Evolutionary conservation across 2,329 filamentous ascomycete genomes (phyloP).

Genomic region (Stagonosporopsis rhizophila): DNA sequence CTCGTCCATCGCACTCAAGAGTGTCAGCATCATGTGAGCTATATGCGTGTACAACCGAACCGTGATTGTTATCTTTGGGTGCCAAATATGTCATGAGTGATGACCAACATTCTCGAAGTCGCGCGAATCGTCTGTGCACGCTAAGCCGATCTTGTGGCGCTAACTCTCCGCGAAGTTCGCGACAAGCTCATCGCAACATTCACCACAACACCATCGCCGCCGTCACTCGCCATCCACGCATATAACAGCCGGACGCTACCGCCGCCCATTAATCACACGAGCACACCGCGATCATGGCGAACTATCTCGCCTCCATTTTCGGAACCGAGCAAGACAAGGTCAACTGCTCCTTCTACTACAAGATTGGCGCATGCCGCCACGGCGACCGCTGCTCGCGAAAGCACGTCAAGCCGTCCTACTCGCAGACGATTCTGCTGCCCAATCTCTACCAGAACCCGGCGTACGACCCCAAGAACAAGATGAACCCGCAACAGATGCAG

Average conservation of each 20-base stretch:
- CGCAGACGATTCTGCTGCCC: conserved; percentile 95
- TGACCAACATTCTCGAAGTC: conserved; percentile 11
- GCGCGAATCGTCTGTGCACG: conserved; percentile 17
- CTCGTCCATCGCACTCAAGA: not conserved
- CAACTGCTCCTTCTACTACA: conserved; percentile 99
- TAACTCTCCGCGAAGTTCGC: conserved; percentile 23
- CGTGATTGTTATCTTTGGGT: not conserved
- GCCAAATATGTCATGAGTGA: not conserved
- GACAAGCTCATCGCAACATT: conserved; percentile 27
- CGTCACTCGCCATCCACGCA: not conserved
- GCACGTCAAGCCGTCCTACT: conserved; percentile 98
- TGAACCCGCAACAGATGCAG: conserved; percentile 94
- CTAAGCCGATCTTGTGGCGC: conserved; percentile 15
- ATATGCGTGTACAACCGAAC: not conserved
- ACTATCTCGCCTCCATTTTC: conserved; percentile 99
- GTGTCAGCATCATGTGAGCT: not conserved
- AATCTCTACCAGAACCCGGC: conserved; percentile 99
- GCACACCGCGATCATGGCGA: conserved; percentile 71
- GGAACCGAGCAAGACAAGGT: conserved; percentile 99
- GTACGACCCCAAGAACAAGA: conserved; percentile 95
- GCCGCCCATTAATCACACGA: not conserved
- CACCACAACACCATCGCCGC: conserved; percentile 11
- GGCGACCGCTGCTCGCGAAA: conserved; percentile 98
- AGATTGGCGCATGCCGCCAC: conserved; percentile 98
- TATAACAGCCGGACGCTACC: not conserved